phyloP scores from a whole-genome alignment of 805 yeast genomes.

The Blastobotrys chiropterorum region DNA sequence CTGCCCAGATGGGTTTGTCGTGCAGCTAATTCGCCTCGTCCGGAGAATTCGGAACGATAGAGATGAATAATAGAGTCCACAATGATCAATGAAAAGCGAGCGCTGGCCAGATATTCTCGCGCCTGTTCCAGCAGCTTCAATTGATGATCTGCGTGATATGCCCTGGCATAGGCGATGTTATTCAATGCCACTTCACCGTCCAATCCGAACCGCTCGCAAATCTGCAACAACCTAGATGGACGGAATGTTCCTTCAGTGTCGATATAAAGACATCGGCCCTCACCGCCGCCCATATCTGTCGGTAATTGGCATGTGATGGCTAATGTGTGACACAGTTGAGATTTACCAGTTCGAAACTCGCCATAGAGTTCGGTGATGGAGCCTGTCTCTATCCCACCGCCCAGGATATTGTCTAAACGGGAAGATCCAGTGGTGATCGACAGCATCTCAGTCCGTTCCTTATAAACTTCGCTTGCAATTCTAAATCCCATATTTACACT shows the following conservation, averaged over 20 bases:
- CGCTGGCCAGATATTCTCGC: conserved; percentile 92
- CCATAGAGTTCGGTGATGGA: conserved; percentile 95
- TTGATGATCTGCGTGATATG: conserved; percentile 96
- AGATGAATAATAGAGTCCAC: conserved; percentile 98
- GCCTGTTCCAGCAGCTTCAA: conserved; percentile 80
- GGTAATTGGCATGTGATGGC: conserved; percentile 97
- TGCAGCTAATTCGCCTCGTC: conserved; percentile 93
- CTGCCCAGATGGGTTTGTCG: conserved; percentile 92
- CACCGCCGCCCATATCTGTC: conserved; percentile 96
- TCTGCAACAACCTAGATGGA: conserved; percentile 81
- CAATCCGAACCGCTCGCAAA: conserved; percentile 85
- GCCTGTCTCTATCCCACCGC: conserved; percentile 97
- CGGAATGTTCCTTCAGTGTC: conserved; percentile 98
- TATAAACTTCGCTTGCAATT: conserved; percentile 91
- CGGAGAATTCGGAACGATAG: conserved; percentile 89
- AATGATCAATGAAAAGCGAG: conserved; percentile 80
- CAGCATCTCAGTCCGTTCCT: conserved; percentile 81
- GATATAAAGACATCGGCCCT: conserved; percentile 91
- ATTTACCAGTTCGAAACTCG: conserved; percentile 95
- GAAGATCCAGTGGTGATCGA: conserved; percentile 94
- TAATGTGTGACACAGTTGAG: conserved; percentile 92
- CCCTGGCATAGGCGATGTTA: conserved; percentile 95
- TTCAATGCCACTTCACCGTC: conserved; percentile 92
- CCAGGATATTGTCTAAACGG: conserved; percentile 83
- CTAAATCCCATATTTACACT: conserved; percentile 95